Percentiles rank a stretch among this genome's conserved stretches.
Evolutionary conservation across 345 rosid genomes (phyloP).

Genomic region (Psidium friedrichsthalianum): DNA sequence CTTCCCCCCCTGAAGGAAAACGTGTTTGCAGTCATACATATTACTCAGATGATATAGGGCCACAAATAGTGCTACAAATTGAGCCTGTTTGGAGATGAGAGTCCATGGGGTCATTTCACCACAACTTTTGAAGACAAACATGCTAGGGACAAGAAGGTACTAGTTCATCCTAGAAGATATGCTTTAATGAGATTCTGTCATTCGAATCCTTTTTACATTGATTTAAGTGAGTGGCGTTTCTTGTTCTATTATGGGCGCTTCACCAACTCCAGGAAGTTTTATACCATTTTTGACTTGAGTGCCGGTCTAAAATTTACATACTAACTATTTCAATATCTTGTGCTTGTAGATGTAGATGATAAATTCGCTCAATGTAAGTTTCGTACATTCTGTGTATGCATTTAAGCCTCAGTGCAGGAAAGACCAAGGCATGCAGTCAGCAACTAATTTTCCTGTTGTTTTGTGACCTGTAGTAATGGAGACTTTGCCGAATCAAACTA

Average conservation of each 20-base stretch:
- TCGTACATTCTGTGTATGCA: too few relatives aligned
- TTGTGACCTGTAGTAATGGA: too few relatives aligned
- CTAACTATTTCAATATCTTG: neutral
- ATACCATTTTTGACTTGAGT: neutral
- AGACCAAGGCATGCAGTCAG: too few relatives aligned
- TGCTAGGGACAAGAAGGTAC: conserved; percentile 84
- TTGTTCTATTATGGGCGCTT: neutral
- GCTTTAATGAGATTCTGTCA: neutral
- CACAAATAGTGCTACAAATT: too few relatives aligned
- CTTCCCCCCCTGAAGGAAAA: too few relatives aligned
- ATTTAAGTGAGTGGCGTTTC: neutral
- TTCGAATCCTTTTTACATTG: neutral
- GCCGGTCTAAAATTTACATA: neutral
- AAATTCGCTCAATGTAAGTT: neutral
- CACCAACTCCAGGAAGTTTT: neutral
- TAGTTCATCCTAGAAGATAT: neutral
- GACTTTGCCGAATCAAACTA: neutral
- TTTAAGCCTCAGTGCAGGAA: neutral
- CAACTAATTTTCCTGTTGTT: too few relatives aligned
- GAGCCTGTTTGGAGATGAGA: too few relatives aligned
- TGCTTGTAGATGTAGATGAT: neutral
- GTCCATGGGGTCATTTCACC: too few relatives aligned
- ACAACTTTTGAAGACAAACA: conserved; percentile 83
- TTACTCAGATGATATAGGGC: too few relatives aligned
- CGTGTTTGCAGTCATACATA: too few relatives aligned